Evolutionary conservation across 2,329 filamentous ascomycete species (phyloP).

Genomic region (Trichoderma asperellum): DNA sequence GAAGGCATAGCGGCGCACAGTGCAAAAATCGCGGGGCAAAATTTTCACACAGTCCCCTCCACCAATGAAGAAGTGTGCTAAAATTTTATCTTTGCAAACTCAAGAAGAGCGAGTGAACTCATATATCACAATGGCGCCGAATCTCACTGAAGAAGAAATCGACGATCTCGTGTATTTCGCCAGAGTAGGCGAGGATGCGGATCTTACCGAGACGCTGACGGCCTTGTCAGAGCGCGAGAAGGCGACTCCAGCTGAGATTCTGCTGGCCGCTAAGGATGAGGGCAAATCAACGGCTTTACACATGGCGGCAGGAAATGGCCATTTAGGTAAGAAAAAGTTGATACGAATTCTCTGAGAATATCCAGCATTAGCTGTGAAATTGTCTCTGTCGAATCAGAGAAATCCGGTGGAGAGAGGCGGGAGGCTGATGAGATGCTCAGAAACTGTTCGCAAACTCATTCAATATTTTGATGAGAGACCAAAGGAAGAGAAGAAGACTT

Average conservation of each 20-base stretch:
- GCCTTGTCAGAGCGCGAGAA: constrained; percentile 65
- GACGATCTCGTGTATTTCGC: constrained; percentile 91
- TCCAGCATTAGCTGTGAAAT: too few relatives aligned
- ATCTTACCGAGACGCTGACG: constrained; percentile 64
- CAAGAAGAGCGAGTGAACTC: constrained; percentile 15
- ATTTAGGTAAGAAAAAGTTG: constrained; percentile 62
- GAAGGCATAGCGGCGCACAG: constrained; percentile 33
- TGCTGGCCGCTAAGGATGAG: constrained; percentile 72
- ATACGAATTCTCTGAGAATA: not conserved
- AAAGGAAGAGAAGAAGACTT: constrained; percentile 51
- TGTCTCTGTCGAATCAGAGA: too few relatives aligned
- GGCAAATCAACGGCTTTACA: constrained; percentile 83
- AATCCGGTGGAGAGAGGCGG: not conserved
- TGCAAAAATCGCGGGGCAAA: constrained; percentile 44
- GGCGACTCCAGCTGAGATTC: constrained; percentile 62
- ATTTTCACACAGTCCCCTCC: constrained; percentile 47
- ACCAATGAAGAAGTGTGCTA: constrained; percentile 32
- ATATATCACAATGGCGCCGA: constrained; percentile 49
- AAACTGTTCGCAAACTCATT: constrained; percentile 51
- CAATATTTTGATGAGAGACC: constrained; percentile 47
- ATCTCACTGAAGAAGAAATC: constrained; percentile 75
- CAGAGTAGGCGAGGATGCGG: constrained; percentile 73
- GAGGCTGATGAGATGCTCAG: constrained; percentile 38
- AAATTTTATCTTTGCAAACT: constrained; percentile 37
- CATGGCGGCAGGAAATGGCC: constrained; percentile 91